Conservation (phyloP, 2,329 filamentous ascomycete species). For the Trichoderma afroharzianum region DNA sequence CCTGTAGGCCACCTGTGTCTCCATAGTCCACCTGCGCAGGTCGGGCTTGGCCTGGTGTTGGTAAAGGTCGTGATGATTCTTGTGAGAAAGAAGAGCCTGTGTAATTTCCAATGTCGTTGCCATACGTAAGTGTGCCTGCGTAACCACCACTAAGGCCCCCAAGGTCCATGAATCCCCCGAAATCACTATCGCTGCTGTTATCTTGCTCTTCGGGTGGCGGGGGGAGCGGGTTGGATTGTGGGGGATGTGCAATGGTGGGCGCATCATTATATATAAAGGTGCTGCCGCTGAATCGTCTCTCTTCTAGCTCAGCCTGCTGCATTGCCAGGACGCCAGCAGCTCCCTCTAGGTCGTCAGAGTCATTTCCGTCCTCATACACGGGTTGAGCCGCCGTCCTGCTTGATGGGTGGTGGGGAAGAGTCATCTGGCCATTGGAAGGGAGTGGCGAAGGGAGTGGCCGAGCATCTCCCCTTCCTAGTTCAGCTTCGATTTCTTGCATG, state of each 20-base stretch:
- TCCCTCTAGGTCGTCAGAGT: slow-evolving; percentile 86
- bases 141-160: slow-evolving; percentile 71
- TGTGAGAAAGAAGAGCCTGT: slow-evolving; percentile 38
- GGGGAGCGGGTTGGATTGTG: slow-evolving; percentile 36
- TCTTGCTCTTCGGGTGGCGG: slow-evolving; percentile 48
- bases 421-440: slow-evolving; percentile 42
- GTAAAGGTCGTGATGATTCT: slow-evolving; percentile 47
- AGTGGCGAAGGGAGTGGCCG: slow-evolving; percentile 34
- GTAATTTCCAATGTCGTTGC: slow-evolving; percentile 42
- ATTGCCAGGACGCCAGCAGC: slow-evolving; percentile 80
- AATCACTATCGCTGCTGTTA: slow-evolving; percentile 66
- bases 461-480: slow-evolving; percentile 40
- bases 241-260: slow-evolving; percentile 9
- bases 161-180: slow-evolving; percentile 63
- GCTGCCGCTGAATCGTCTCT: slow-evolving; percentile 45
- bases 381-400: background rate
- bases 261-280: slow-evolving; percentile 32
- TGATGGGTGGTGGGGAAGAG: slow-evolving; percentile 34
- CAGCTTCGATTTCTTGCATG: slow-evolving; percentile 56
- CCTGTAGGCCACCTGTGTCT: slow-evolving; percentile 83
- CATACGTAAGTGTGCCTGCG: slow-evolving; percentile 49
- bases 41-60: slow-evolving; percentile 38
- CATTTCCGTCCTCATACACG: slow-evolving; percentile 44
- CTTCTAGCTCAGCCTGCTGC: slow-evolving; percentile 78
- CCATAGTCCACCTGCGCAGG: slow-evolving; percentile 75